Evolutionary conservation across 345 rosid genomes (phyloP), one percentile per base, ranked within the genome.

Genomic region (Lenwebbia sp.): DNA sequence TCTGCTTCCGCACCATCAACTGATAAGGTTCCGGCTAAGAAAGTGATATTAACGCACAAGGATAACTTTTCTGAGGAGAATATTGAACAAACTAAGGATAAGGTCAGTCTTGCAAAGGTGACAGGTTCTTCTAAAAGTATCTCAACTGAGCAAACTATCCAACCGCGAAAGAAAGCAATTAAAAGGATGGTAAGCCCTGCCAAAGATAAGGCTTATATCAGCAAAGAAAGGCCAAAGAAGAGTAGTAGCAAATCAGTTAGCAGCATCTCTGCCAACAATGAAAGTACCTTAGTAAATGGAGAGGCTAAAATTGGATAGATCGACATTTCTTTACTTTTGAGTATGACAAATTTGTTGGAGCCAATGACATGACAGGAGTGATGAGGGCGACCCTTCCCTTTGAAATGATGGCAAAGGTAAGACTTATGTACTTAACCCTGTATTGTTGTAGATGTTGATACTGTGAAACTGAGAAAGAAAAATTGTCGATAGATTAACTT

Each of bases 281-380:
- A 86, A 86, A 84, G 89, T 89, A 92, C 88, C 85, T 88, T 92
- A 84, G 95, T 95, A 37, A 93, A 94, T 47, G 95, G 92, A 87
- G 95, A 92, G 89, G 96, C 95, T 84, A 91, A 91, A 89, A 76
- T 91, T 88, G 90, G 96, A 87, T 91, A 87, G 90, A 55, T 60
- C 87, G 82, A 54, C 54, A 49, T 30, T 19, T 83, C 14, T 54
- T 30, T 53, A 57, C 85, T 53, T 86, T 60, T 21, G 83, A 74
- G 44, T 82, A 83, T 28, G 84, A 82, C 86, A 81, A 83, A 88
- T 83, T 82, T 82, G 60, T 84, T 57, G 85, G 52, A 13, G 60
- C 84, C 57, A 54, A 52, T 70, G 47, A 70, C 47, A 37, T 37
- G 81, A 37, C 81, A 70, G 47, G 26, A 70, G 81, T 70, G 81